Conservation (phyloP, 192 early-diverging fungal species). For the Linnemannia hyalina region DNA sequence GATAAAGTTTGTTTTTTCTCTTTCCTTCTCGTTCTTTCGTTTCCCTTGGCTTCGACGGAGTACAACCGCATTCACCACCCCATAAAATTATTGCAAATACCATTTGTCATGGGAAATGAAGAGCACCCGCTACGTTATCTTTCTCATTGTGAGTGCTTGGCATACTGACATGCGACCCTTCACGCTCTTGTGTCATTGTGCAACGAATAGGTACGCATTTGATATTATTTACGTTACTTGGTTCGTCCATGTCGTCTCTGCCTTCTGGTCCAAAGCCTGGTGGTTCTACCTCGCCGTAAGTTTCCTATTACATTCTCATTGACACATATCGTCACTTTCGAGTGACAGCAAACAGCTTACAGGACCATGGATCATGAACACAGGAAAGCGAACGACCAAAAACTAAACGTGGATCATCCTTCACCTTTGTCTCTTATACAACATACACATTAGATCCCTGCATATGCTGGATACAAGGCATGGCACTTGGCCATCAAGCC, state of each 20-base stretch:
- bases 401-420: background rate
- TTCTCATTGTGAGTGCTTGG: background rate
- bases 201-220: conserved; percentile 77
- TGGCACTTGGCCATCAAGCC: conserved; percentile 59
- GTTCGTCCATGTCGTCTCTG: conserved; percentile 78
- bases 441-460: conserved; percentile 61
- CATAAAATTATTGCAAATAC: conserved; percentile 27
- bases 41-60: conserved; percentile 34
- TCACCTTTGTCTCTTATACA: background rate
- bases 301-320: background rate
- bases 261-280: conserved; percentile 70
- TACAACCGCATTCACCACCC: background rate
- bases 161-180: background rate
- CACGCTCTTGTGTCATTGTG: conserved; percentile 19
- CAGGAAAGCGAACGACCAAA: background rate
- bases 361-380: background rate
- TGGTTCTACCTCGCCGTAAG: conserved; percentile 63
- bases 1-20: conserved; percentile 1
- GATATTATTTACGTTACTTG: conserved; percentile 89
- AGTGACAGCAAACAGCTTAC: background rate
- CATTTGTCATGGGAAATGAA: conserved; percentile 58
- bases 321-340: background rate
- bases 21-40: conserved; percentile 1
- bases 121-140: background rate
- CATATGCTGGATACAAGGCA: conserved; percentile 69